Percentiles rank a stretch among this genome's conserved stretches.
Conservation (phyloP, 208 protist genomes). For the Paratrypanosoma confusum region DNA sequence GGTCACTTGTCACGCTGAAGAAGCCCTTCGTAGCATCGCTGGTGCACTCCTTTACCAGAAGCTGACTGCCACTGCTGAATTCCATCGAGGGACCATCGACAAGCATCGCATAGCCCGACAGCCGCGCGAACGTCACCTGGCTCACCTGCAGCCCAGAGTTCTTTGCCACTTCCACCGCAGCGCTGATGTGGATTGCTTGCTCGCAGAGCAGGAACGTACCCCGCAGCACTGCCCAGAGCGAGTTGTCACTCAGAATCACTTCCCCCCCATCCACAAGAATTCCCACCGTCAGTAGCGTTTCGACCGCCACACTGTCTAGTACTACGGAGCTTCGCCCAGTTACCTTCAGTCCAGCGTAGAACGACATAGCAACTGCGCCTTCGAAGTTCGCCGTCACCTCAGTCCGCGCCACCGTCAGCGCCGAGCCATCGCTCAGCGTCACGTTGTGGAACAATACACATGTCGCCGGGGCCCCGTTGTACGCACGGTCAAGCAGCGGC, state of each 20-base stretch:
- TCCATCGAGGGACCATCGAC: neutral
- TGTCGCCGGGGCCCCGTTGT: neutral
- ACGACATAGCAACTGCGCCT: neutral
- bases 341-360: slow-evolving; percentile 1
- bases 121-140: slow-evolving; percentile 1
- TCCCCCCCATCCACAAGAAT: slow-evolving; percentile 1
- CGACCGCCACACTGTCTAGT: slow-evolving; percentile 1
- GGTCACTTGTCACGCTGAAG: no score
- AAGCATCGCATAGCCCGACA: slow-evolving; percentile 1
- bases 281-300: slow-evolving; percentile 1
- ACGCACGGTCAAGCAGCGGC: neutral
- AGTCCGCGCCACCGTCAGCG: slow-evolving; percentile 6
- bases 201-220: slow-evolving; percentile 7
- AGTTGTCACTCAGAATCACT: slow-evolving; percentile 1
- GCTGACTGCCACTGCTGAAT: neutral
- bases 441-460: slow-evolving; percentile 3
- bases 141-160: slow-evolving; percentile 1
- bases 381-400: neutral
- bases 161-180: neutral
- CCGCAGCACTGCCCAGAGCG: slow-evolving; percentile 3
- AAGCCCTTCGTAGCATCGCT: slow-evolving; percentile 2
- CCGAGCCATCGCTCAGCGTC: slow-evolving; percentile 1
- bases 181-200: slow-evolving; percentile 4
- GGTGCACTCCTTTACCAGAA: slow-evolving; percentile 4
- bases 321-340: no score